These are phyloP conservation scores for Penicillium waksmanii DNA, from an alignment of 495 filamentous ascomycete species.

Conservation along the genomic window DNA sequence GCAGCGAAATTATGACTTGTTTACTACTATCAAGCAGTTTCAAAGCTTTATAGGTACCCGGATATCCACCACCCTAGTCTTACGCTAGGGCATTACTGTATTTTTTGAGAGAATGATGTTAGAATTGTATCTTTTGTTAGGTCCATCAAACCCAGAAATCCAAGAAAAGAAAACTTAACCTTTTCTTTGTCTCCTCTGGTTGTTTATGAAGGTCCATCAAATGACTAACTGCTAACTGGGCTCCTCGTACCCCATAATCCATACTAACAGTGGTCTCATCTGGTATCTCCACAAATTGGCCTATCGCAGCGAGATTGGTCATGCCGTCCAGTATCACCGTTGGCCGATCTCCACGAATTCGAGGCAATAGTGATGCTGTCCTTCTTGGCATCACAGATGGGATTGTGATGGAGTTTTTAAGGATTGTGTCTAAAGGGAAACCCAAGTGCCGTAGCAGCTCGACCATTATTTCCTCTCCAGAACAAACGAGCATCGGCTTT, in stretches of 20 bases:
- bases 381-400: conserved; percentile 40
- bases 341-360: too few species aligned
- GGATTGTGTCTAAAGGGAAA: conserved; percentile 24
- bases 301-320: conserved; percentile 44
- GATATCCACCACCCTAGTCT: too few species aligned
- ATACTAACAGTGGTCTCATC: conserved; percentile 44
- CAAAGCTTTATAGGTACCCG: too few species aligned
- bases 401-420: conserved; percentile 31
- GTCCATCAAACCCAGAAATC: too few species aligned
- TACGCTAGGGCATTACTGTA: too few species aligned
- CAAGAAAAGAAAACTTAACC: background rate
- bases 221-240: conserved; percentile 43
- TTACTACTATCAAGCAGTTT: too few species aligned
- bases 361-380: background rate
- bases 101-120: too few species aligned
- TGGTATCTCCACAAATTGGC: conserved; percentile 48
- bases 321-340: conserved; percentile 38
- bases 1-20: too few species aligned
- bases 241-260: conserved; percentile 48
- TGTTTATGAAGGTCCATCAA: conserved; percentile 24
- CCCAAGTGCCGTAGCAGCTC: conserved; percentile 42
- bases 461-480: conserved; percentile 44
- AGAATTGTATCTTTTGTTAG: too few species aligned
- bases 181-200: conserved; percentile 1
- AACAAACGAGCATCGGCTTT: conserved; percentile 46